Conservation (phyloP, 176 grass and related monocot species). For the Alopecurus myosuroides region DNA sequence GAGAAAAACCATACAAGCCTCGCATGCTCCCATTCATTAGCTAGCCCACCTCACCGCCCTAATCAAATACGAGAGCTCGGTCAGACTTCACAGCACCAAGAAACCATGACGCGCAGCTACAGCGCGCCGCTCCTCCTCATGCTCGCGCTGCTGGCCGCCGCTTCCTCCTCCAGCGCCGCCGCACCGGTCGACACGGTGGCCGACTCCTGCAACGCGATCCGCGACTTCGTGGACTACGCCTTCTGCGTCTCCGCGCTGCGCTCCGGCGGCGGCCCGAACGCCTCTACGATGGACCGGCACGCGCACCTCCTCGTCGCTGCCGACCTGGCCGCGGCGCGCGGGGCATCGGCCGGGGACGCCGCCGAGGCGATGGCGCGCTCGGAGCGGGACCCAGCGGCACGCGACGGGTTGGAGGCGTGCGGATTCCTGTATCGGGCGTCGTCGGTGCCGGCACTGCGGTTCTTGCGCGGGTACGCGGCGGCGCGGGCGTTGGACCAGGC, state of each 20-base stretch:
- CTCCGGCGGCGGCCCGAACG: background rate
- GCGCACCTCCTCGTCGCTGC: slow-evolving; percentile 40
- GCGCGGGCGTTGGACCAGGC: slow-evolving; percentile 3
- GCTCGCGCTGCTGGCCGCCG: background rate
- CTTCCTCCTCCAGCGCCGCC: background rate
- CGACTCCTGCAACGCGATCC: slow-evolving; percentile 32
- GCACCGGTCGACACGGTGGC: background rate
- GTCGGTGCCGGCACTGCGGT: slow-evolving; percentile 30
- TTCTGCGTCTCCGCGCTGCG: slow-evolving; percentile 29
- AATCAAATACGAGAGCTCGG: background rate
- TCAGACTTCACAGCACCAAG: background rate
- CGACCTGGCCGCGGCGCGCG: slow-evolving; percentile 29
- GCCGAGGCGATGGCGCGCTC: background rate
- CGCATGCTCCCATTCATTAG: background rate
- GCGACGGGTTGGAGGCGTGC: slow-evolving; percentile 37
- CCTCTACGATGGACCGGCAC: background rate
- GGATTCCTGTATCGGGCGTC: slow-evolving; percentile 32
- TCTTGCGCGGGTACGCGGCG: slow-evolving; percentile 34
- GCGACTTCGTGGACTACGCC: slow-evolving; percentile 35
- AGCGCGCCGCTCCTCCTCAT: background rate
- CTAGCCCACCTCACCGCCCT: background rate
- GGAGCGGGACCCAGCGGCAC: background rate
- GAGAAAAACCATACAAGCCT: background rate
- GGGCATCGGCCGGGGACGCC: background rate
- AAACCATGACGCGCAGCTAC: background rate